Conservation (phyloP, 352 stramenopile genomes). For the Globisporangium nunn region DNA sequence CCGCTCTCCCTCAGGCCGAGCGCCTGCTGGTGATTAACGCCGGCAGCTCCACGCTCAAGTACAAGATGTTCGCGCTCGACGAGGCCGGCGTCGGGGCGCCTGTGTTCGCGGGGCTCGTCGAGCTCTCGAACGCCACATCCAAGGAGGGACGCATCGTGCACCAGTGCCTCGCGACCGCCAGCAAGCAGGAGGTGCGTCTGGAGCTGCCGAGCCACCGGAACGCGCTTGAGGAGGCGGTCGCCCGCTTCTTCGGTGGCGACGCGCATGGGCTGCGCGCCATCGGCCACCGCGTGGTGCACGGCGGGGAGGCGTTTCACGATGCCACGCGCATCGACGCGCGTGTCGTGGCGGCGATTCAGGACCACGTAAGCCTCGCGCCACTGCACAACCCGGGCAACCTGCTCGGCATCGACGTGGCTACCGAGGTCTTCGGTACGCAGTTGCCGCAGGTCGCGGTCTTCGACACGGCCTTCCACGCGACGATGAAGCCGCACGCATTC, state of each 20-base stretch:
- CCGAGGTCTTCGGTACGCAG: slow-evolving; percentile 52
- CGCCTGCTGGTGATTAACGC: slow-evolving; percentile 71
- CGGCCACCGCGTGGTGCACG: slow-evolving; percentile 87
- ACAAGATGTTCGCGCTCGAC: slow-evolving; percentile 66
- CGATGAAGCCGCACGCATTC: slow-evolving; percentile 75
- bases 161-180: slow-evolving; percentile 38
- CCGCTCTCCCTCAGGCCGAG: not conserved
- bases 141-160: slow-evolving; percentile 62
- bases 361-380: slow-evolving; percentile 61
- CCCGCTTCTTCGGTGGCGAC: slow-evolving; percentile 49
- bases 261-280: slow-evolving; percentile 58
- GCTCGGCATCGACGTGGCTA: slow-evolving; percentile 78
- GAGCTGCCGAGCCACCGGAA: slow-evolving; percentile 44
- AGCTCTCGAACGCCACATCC: slow-evolving; percentile 59
- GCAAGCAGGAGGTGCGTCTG: slow-evolving; percentile 46
- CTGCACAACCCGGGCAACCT: slow-evolving; percentile 87
- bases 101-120: slow-evolving; percentile 69
- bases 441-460: slow-evolving; percentile 84
- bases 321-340: slow-evolving; percentile 44
- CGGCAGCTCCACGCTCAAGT: slow-evolving; percentile 81
- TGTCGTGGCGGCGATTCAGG: slow-evolving; percentile 49
- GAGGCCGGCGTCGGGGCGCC: slow-evolving; percentile 30
- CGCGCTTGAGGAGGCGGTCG: slow-evolving; percentile 52
- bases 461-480: slow-evolving; percentile 88
- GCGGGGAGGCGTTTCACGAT: slow-evolving; percentile 64